Base-by-base conservation (phyloP, 2,329 filamentous ascomycete genomes). In the Ophiostoma ips region DNA sequence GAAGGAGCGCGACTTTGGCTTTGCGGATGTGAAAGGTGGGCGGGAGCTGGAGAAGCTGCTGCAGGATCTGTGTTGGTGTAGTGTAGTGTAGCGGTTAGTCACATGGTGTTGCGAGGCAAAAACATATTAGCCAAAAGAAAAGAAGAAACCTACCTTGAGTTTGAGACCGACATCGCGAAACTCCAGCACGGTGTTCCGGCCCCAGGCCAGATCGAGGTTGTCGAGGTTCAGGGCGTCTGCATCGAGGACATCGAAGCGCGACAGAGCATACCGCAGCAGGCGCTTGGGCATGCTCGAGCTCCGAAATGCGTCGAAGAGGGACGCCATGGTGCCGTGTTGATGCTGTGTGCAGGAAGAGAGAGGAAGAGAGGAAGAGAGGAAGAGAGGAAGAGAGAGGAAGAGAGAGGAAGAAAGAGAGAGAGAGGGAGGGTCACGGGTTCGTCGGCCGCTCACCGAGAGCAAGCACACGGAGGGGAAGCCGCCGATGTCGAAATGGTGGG, bases 201-300 rank as follows among this genome's bases (percentile, higher is more conserved):
- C 92, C 66, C 87, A 77, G 43, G 81, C 81, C 57, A 95, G 78
- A 58, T 94, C 87, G 55, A 96, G 69, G 57, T 87, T 87, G 56
- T 92, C 87, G 54, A 92, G 75, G 60, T 95, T 85, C 57, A 95
- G 71, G 12, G 84, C 82, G 61, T 94, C 84, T 51, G 87, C 84
- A 61, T 96, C 92, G 53, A 98, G 77, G 50, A 95, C 73, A 58
- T 94, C 88, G 52, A 95, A 73, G 52, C 83, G 81, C 21, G 84
- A 83, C 38, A 98, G 71, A 46, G 83, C 87, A 70, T 92, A 95
- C 58, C 87, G 83, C 56, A 96, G 76, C 59, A 96, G 75, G 64
- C 84, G 81, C 75, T 92, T 94, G 68, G 89, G 86, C 72, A 94
- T 87, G 58, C 79, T 85, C 55, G 87, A 78, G 63, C 67, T 72